Percentiles rank a stretch among this genome's conserved stretches.
phyloP scores from a whole-genome alignment of 2,329 filamentous ascomycete species.

The Stachybotrys echinatus region DNA sequence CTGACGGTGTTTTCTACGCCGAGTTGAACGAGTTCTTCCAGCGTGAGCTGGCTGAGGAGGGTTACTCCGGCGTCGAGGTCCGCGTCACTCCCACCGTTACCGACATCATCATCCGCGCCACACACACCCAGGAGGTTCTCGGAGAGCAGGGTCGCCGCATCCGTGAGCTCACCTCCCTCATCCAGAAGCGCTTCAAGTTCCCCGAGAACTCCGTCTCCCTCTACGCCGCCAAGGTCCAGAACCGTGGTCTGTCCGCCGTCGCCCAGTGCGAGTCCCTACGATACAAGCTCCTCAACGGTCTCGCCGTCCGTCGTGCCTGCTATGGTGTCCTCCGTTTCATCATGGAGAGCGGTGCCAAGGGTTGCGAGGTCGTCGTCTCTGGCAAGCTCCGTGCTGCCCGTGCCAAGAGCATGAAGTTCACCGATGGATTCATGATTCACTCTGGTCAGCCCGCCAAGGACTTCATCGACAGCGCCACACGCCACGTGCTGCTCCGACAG shows the following conservation, averaged over 20 bases:
- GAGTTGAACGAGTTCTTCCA: conserved; percentile 99
- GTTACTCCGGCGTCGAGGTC: conserved; percentile 99
- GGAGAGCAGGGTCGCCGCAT: conserved; percentile 99
- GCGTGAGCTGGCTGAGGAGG: conserved; percentile 99
- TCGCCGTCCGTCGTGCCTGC: conserved; percentile 97
- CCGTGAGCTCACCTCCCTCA: conserved; percentile 98
- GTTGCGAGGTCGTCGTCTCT: conserved; percentile 98
- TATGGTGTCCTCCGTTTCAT: conserved; percentile 99
- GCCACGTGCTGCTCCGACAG: conserved; percentile 99
- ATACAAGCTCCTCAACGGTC: conserved; percentile 99
- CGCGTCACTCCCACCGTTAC: conserved; percentile 99
- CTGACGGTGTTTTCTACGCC: conserved; percentile 99
- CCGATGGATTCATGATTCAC: conserved; percentile 99
- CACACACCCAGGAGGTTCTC: conserved; percentile 99
- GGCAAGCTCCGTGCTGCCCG: conserved; percentile 98
- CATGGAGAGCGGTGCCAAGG: conserved; percentile 99
- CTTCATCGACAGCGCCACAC: conserved; percentile 98
- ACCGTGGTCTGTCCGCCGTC: conserved; percentile 98
- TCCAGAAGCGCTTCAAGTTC: conserved; percentile 99
- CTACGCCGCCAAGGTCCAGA: conserved; percentile 99
- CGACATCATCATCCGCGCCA: conserved; percentile 99
- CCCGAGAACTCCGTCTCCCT: conserved; percentile 99
- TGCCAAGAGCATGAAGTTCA: conserved; percentile 99
- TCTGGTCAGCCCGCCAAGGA: conserved; percentile 99
- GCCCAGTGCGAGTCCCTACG: conserved; percentile 99